These are phyloP conservation scores for Achlya hypogyna DNA, from an alignment of 352 stramenopile species.

Conservation along the genomic window DNA sequence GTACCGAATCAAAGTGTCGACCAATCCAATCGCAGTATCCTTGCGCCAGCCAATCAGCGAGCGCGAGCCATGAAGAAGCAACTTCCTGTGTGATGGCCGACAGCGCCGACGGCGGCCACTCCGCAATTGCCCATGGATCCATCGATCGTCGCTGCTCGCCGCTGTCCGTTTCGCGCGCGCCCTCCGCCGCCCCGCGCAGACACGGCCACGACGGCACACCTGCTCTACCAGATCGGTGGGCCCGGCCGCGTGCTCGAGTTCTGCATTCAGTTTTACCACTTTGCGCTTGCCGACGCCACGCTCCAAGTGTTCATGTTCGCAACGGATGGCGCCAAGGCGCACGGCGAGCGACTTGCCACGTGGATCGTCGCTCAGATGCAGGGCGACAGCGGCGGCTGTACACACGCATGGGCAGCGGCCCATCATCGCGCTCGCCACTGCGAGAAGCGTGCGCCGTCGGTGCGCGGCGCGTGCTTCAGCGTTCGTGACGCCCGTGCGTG, in stretches of 20 bases:
- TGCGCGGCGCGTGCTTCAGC: background rate
- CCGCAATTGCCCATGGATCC: background rate
- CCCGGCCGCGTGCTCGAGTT: background rate
- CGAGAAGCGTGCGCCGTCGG: background rate
- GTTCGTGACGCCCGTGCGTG: background rate
- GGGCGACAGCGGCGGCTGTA: background rate
- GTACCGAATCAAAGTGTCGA: too few species aligned
- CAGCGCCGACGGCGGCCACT: too few species aligned
- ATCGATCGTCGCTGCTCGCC: background rate
- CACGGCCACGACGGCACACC: background rate
- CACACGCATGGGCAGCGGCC: background rate
- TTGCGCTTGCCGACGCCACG: background rate
- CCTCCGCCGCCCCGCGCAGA: background rate
- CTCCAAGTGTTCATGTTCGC: background rate
- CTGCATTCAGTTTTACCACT: background rate
- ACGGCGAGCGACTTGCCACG: background rate
- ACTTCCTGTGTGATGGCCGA: background rate
- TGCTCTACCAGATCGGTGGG: background rate
- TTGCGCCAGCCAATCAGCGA: background rate
- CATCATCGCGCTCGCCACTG: background rate
- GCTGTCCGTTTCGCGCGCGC: background rate
- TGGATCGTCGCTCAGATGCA: background rate
- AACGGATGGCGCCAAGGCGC: background rate
- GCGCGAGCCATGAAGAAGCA: background rate
- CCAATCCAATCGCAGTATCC: too few species aligned